Evolutionary conservation across 139 green algal species (phyloP), one percentile per base, ranked within the genome.

Genomic region (Zygnema cylindricum): DNA sequence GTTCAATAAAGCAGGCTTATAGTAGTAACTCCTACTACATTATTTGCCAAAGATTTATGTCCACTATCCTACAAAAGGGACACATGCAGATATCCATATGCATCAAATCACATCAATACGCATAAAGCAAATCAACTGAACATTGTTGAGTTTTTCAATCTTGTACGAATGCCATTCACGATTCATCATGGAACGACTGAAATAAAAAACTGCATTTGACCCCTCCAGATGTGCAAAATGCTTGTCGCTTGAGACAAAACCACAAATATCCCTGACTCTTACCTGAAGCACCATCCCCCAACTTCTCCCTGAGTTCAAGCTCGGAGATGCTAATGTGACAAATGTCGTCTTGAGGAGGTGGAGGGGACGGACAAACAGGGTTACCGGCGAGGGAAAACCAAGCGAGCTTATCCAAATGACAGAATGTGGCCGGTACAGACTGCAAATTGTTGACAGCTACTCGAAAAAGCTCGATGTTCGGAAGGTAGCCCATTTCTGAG

Each of bases 301-400:
- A 92, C 77, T 95, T 94, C 33, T 71, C 42, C 0, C 89, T 92
- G n/a, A 97, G 42, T 2, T 89, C 38, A 79, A 96, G 57, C 30
- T 94, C 78, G 0, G 55, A 63, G 0, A 91, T 38, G 3, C 83
- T 43, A 33, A 95, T 85, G 1, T 54, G 43, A 0, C 71, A 76
- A 69, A 95, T 91, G 1, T 42, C 40, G 36, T 30, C 23, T 30
- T 49, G 84, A 55, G 77, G 87, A 1, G 87, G 69, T 2, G 90
- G 91, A 39, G 91, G 90, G 0, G 82, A 36, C 7, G 90, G 77
- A 41, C 92, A 95, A 1, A 78, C 75, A 1, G 94, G 94, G 88
- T 98, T 98, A 76, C 93, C 90, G 39, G 94, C 95, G 35, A 98
- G 84, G 35, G 92, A 95, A 76, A 97, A 91, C 95, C 95, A 98